Evolutionary conservation across 1,139 yeast genomes (phyloP).

Genomic region (Sugiyamaella novakii): DNA sequence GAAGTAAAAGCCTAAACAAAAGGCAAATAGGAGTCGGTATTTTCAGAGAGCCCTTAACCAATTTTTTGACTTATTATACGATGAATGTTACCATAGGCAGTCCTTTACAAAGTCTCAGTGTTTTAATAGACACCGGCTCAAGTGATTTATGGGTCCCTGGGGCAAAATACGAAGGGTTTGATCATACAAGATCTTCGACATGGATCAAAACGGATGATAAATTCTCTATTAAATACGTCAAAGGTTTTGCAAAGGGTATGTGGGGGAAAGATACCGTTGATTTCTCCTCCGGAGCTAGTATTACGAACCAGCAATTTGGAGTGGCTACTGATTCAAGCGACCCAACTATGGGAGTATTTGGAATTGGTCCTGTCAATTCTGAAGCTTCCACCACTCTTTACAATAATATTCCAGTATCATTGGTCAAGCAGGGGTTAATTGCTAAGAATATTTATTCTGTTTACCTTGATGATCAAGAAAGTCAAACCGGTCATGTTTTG

Average conservation of each 20-base stretch:
- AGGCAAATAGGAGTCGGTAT: no score
- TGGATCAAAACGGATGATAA: conserved; percentile 29
- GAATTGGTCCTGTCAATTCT: conserved; percentile 34
- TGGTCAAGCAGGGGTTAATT: conserved; percentile 56
- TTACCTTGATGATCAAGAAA: conserved; percentile 47
- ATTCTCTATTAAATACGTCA: conserved; percentile 33
- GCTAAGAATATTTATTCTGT: conserved; percentile 56
- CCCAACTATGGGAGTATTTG: conserved; percentile 35
- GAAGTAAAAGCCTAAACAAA: no score
- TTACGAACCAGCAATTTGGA: conserved; percentile 31
- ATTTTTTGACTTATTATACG: conserved; percentile 38
- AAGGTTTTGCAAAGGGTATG: conserved; percentile 35
- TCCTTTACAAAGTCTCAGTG: conserved; percentile 33
- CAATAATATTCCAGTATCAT: conserved; percentile 59
- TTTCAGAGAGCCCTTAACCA: conserved; percentile 31
- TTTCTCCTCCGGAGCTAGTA: conserved; percentile 25
- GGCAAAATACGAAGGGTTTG: conserved; percentile 28
- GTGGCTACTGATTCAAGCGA: conserved; percentile 34
- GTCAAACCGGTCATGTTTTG: conserved; percentile 50
- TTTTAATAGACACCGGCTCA: conserved; percentile 64
- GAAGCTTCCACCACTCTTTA: conserved; percentile 41
- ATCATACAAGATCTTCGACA: conserved; percentile 24
- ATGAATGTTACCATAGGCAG: conserved; percentile 35
- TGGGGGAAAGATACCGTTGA: conserved; percentile 34
- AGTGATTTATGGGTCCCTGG: conserved; percentile 65